Evolutionary conservation across 495 filamentous ascomycete genomes (phyloP), one percentile per base, ranked within the genome.

Genomic region (Mytilinidion resinicola): DNA sequence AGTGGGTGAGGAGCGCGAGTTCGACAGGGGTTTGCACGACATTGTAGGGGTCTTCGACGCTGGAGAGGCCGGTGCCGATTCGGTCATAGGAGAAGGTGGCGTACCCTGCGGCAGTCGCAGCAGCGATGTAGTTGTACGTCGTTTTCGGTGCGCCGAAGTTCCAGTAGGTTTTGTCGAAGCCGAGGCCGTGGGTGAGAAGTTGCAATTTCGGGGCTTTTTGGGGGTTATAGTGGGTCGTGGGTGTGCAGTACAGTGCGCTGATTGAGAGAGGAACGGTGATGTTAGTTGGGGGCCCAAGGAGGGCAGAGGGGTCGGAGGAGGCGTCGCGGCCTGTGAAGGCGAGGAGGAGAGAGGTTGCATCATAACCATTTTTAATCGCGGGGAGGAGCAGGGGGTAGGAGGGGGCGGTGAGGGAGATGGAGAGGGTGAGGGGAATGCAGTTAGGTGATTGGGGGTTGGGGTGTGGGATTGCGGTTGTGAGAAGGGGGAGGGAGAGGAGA

Each of bases 21-120:
- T 48, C 44, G 19, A 48, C 3, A 3, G 19, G 19, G n/a, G 44
- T 3, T 21, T 48, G 44, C 10, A 48, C 21, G 44, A 48, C 19
- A 20, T 15, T 48, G 19, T 48, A 48, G 14, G 73, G 67, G 55
- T 75, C 70, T 20, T 74, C 72, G 38, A 71, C 66, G 15, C 69
- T 62, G 1, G 72, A 74, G 0, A 39, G 17, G 10, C 75, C 76
- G 1, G 60, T 59, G 4, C 76, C 74, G 12, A 78, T 66, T 11
- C 74, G 75, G 62, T 76, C 74, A 60, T 75, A 76, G 33, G 65
- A 67, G 52, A 78, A 72, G 4, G 72, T 72, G 12, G 73, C 63
- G 52, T 74, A 74, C 15, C 75, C 73, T 35, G 63, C 50, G 41
- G 54, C 38, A 0, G 71, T 67, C 3, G 71, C 68, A 30, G 59